phyloP scores from a whole-genome alignment of 2,329 filamentous ascomycete genomes.

The Aspergillus felis region DNA sequence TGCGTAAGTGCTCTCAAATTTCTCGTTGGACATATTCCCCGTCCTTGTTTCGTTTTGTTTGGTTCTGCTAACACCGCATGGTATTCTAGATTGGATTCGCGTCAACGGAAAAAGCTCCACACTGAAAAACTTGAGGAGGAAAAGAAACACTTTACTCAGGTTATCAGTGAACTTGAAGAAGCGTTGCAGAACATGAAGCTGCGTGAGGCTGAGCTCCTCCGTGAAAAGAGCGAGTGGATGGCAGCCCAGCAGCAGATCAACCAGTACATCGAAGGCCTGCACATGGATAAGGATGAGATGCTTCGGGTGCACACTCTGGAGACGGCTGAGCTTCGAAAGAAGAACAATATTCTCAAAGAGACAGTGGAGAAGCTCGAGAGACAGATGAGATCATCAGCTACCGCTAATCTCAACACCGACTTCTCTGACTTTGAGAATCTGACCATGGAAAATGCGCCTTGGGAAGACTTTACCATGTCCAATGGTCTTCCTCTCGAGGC shows the following conservation, averaged over 20 bases:
- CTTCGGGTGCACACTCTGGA: conserved; percentile 84
- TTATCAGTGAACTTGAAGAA: conserved; percentile 75
- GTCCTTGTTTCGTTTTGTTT: conserved; percentile 17
- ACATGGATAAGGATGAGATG: conserved; percentile 87
- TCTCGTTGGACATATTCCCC: not conserved
- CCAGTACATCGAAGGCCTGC: conserved; percentile 70
- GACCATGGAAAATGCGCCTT: conserved; percentile 69
- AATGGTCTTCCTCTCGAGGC: conserved; percentile 52
- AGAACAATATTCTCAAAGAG: conserved; percentile 77
- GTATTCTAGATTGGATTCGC: conserved; percentile 73
- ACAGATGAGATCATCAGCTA: conserved; percentile 42
- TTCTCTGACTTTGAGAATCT: conserved; percentile 82
- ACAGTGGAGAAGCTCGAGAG: conserved; percentile 48
- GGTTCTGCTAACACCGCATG: conserved; percentile 5
- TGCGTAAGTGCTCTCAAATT: conserved; percentile 63
- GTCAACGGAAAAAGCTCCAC: conserved; percentile 97
- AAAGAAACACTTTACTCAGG: conserved; percentile 81
- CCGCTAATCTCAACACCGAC: conserved; percentile 58
- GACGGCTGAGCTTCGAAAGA: conserved; percentile 86
- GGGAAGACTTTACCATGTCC: conserved; percentile 78
- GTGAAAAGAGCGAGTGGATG: conserved; percentile 61
- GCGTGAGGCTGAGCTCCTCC: conserved; percentile 49
- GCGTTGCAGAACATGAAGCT: conserved; percentile 65
- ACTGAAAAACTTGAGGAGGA: conserved; percentile 95
- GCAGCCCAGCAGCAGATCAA: conserved; percentile 71